These are phyloP conservation scores for Mallotus repandus DNA, from an alignment of 441 rosid genomes.

Conservation along the genomic window DNA sequence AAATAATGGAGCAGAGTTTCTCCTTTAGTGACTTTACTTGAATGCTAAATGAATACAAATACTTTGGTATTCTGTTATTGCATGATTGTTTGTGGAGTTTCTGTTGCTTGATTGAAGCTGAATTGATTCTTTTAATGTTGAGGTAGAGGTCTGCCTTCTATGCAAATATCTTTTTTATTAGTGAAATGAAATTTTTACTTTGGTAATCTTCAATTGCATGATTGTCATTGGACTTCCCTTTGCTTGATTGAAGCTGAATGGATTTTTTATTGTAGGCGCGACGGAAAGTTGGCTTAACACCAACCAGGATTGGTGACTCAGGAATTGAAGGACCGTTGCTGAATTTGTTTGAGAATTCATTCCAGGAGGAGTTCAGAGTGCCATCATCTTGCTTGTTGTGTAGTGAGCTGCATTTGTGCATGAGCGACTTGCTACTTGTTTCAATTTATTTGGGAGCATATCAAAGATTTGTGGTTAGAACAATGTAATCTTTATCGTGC, in stretches of 20 bases:
- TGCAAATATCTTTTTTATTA: too few species aligned
- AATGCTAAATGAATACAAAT: too few species aligned
- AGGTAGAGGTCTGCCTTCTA: too few species aligned
- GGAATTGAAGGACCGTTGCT: neutral
- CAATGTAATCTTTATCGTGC: neutral
- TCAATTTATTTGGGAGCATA: neutral
- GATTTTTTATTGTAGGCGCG: neutral
- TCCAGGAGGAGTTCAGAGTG: neutral
- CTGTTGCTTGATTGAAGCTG: neutral
- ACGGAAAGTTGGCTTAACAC: neutral
- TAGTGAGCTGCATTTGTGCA: neutral
- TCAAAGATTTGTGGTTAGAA: neutral
- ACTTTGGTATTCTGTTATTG: neutral
- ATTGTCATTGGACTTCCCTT: neutral
- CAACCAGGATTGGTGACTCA: neutral
- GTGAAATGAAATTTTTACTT: neutral
- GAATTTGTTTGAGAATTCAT: neutral
- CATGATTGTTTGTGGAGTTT: neutral
- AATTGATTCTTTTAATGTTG: neutral
- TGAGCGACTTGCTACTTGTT: neutral
- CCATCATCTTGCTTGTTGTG: neutral
- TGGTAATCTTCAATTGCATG: neutral
- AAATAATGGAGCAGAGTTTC: neutral
- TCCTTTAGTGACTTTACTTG: neutral
- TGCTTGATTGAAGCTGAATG: neutral